Base-by-base conservation (phyloP, 345 rosid species). In the Cardamine occulta region DNA sequence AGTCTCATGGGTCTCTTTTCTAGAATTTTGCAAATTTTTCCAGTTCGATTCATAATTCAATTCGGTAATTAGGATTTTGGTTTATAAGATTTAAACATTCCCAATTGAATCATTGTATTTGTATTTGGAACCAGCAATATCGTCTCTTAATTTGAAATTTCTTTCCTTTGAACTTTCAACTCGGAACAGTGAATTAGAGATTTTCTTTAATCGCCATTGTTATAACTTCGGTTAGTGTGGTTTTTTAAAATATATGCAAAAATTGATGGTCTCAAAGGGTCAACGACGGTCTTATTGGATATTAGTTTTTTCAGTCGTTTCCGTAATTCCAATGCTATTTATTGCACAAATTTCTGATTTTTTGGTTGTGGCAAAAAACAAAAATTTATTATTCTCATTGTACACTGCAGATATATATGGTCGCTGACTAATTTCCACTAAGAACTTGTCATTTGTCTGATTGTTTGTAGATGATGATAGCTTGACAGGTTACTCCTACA, bases 391-490 rank as follows among this genome's bases (percentile, higher is more conserved):
- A 31, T 18, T 13, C 40, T 34, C 15, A 10, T 34, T 32, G 2
- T 51, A 21, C 5, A 19, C 61, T 67, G 47, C 6, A 29, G 18
- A 12, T 47, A 19, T 3, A 17, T 10, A 52, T 37, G 66, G 39
- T 37, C 1, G 29, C 51, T 31, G 63, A 57, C 40, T 11, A 35
- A 26, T 44, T 9, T 24, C 68, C 34, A 26, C 53, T 44, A 7
- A 15, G 53, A 44, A 14, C 4, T 40, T 57, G 13, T 55, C 24
- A 13, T 11, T 56, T 42, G 18, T 28, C 64, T 70, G 55, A 70
- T 70, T 48, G n/a, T 59, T 70, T 24, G 19, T 71, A 1, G 23
- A 47, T 45, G 75, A 47, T 71, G 47, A 29, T 48, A 47, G 62
- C 8, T 48, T 32, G 37, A 39, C 18, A n/a, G 26, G 28, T 54